Evolutionary conservation across 352 stramenopile genomes (phyloP), one percentile per base, ranked within the genome.

Genomic region (Saprolegnia diclina): DNA sequence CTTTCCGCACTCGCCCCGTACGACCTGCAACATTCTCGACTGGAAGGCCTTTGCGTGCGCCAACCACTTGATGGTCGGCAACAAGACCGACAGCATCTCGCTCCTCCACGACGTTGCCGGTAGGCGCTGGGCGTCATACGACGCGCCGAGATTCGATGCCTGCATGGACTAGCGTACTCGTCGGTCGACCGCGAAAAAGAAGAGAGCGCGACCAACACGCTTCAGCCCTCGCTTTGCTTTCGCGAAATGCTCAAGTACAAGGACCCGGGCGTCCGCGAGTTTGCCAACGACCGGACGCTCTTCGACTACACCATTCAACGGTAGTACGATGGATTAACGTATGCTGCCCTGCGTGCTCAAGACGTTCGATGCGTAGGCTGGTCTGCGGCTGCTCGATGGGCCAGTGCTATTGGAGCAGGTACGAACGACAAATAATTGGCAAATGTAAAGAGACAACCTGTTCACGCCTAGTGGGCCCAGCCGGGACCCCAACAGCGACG

Each of bases 351-450:
- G 42, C 42, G 1, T n/a, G 18, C 42, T n/a, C 4, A 48, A 14
- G 42, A 14, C 11, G 13, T 4, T 18, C 77, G 82, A 52, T 70
- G 77, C 11, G 80, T 10, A 83, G 91, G 67, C 74, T 82, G 19
- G 73, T 90, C 24, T 93, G 85, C 59, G 82, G 83, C 55, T 93
- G 85, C 67, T 80, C 81, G 1, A 77, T 66, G 64, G 75, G 83
- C 42, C 66, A 71, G 2, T 93, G 84, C 73, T 92, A 92, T 67
- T 92, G 82, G 82, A 92, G 83, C 82, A 88, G 72, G 82, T 90
- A 74, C 53, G 72, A 21, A 19, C 38, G 40, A 42, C 48, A 13
- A 5, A 22, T 11, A 4, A 18, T 44, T 35, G 29, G 4, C 53
- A n/a, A n/a, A n/a, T n/a, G n/a, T n/a, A n/a, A n/a, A n/a, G 29